Evolutionary conservation across 441 rosid species (phyloP), one percentile per base, ranked within the genome.

Genomic region (Capsella rubella): DNA sequence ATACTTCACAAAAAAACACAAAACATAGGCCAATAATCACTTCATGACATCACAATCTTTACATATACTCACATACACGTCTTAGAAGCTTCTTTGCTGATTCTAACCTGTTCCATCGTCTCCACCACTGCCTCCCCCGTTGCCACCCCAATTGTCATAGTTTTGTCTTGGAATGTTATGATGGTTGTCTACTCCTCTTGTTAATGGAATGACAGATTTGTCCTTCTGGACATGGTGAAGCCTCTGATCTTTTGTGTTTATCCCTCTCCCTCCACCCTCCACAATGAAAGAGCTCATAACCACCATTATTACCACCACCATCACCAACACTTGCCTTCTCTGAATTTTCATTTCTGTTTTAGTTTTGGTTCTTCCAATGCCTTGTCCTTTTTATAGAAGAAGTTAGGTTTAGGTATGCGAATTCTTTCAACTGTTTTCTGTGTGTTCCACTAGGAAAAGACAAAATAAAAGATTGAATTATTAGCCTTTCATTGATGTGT

Each of bases 161-260:
- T 71, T 77, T 51, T 77, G 80, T 65, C 80, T 65, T 50, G 80
- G 80, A 57, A 77, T 77, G 69, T 71, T 71, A 28, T 77, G 77
- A 64, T 77, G 77, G 35, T 77, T 77, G 27, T 77, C 80, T 58
- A 77, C 77, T 58, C 28, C 76, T 71, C 72, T 76, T 12, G 71
- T 63, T 76, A 61, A 45, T 64, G 75, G 11, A 47, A 21, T 39
- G 50, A 70, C 80, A 15, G 67, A 29, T 40, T 11, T 51, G 25
- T 16, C 80, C 43, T 40, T 71, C 53, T 64, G 57, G 58, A 71
- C 67, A 49, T 51, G 49, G 50, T 64, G 56, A 69, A 76, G 47
- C 56, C 25, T 47, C 61, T 69, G 47, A 12, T 76, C 52, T 64
- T 70, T 57, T 40, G 12, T 16, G 49, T 70, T 1, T 56, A 64